Conservation (phyloP, 1,284 basidiomycete species). For the Tilletiopsis washingtonensis region DNA sequence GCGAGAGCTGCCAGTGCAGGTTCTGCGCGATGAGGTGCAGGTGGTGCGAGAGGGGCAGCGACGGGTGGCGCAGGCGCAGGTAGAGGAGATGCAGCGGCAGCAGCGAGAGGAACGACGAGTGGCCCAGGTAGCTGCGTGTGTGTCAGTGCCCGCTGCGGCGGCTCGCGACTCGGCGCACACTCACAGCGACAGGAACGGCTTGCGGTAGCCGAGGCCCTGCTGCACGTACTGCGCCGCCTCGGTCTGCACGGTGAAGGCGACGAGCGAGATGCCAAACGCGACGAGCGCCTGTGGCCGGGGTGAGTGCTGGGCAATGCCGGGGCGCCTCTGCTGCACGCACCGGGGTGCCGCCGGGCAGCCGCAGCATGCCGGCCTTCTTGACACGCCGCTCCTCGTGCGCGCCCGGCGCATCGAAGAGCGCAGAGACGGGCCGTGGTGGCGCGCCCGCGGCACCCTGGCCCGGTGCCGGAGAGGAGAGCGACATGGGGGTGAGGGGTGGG, state of each 20-base stretch:
- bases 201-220: constrained; percentile 34
- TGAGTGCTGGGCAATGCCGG: too few species aligned
- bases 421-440: too few species aligned
- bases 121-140: constrained; percentile 32
- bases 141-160: background rate
- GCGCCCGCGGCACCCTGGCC: too few species aligned
- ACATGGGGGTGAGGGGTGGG: too few species aligned
- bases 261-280: constrained; percentile 33
- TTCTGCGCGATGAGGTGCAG: constrained; percentile 32
- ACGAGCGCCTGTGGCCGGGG: constrained; percentile 29
- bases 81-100: constrained; percentile 37
- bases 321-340: too few species aligned
- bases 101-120: constrained; percentile 34
- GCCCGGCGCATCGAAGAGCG: too few species aligned
- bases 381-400: too few species aligned
- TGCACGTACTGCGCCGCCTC: constrained; percentile 46
- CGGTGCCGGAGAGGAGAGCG: too few species aligned
- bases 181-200: constrained; percentile 35
- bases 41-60: constrained; percentile 21
- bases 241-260: constrained; percentile 43
- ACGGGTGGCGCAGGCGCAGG: constrained; percentile 17
- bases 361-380: too few species aligned
- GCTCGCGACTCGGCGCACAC: background rate
- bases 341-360: too few species aligned
- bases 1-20: constrained; percentile 33